These are phyloP conservation scores for Ceratocystis albifundus DNA, from an alignment of 2,329 filamentous ascomycete genomes.

Conservation along the genomic window DNA sequence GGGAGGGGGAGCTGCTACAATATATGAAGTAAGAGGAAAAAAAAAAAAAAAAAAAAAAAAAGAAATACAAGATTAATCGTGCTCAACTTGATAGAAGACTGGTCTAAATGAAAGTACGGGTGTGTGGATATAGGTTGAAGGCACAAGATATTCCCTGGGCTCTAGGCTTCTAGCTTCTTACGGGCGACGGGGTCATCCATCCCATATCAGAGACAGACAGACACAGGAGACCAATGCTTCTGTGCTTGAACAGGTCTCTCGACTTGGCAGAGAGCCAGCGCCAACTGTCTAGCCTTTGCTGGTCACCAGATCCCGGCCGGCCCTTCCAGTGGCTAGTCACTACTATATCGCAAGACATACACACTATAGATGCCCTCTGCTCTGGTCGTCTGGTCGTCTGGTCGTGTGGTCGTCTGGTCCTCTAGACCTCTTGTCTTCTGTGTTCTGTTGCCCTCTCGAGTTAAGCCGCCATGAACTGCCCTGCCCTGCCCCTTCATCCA, in stretches of 20 bases:
- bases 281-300: no score
- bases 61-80: background rate
- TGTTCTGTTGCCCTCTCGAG: no score
- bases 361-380: no score
- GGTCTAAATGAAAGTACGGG: conserved; percentile 6
- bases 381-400: no score
- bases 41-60: conserved; percentile 1
- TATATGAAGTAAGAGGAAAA: conserved; percentile 11
- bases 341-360: no score
- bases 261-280: no score
- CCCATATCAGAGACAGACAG: conserved; percentile 1
- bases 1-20: conserved; percentile 7
- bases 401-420: no score
- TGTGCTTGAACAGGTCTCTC: no score
- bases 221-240: no score
- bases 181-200: conserved; percentile 4
- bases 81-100: background rate
- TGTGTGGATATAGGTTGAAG: background rate
- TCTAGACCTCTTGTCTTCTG: no score
- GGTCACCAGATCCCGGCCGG: no score
- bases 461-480: background rate
- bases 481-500: background rate
- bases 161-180: background rate
- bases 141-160: background rate
- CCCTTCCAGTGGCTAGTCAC: no score